Evolutionary conservation across 2,329 filamentous ascomycete genomes (phyloP).

Genomic region (Arthrinium phaeospermum): DNA sequence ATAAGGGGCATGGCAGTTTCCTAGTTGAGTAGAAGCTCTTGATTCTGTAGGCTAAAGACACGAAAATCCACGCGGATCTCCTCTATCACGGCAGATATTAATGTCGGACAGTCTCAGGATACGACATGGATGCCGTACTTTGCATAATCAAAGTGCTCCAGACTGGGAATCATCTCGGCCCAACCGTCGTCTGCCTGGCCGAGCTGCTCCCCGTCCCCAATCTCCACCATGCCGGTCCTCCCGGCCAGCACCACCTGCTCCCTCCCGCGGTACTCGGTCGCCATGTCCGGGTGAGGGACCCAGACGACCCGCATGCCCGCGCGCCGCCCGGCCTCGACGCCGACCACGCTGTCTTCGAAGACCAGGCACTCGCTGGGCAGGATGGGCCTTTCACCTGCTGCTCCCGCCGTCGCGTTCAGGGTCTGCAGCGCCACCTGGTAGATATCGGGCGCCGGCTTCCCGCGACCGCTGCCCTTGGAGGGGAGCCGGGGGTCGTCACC

Average conservation of each 20-base stretch:
- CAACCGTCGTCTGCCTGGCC: constrained; percentile 45
- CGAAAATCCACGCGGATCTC: no score
- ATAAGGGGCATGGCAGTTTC: no score
- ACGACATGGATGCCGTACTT: constrained; percentile 40
- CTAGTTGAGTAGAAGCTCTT: no score
- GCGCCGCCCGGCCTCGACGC: constrained; percentile 72
- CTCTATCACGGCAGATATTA: no score
- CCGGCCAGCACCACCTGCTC: constrained; percentile 40
- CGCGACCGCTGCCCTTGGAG: constrained; percentile 58
- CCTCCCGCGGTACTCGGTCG: constrained; percentile 39
- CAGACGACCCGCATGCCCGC: constrained; percentile 78
- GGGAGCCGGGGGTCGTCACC: constrained; percentile 65
- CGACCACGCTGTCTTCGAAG: constrained; percentile 76
- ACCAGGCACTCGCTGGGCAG: constrained; percentile 72
- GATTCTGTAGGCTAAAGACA: no score
- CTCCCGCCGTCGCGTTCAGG: constrained; percentile 58
- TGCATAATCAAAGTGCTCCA: constrained; percentile 45
- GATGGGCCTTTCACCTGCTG: constrained; percentile 56
- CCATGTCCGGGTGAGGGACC: constrained; percentile 69
- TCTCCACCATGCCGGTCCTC: constrained; percentile 32
- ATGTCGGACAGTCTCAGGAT: neutral
- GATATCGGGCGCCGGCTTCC: constrained; percentile 77
- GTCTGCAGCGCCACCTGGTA: constrained; percentile 70
- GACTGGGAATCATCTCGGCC: constrained; percentile 40
- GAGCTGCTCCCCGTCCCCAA: constrained; percentile 40